These are phyloP conservation scores for Hippophae gyantsensis DNA, from an alignment of 306 rosid species.

Conservation along the genomic window DNA sequence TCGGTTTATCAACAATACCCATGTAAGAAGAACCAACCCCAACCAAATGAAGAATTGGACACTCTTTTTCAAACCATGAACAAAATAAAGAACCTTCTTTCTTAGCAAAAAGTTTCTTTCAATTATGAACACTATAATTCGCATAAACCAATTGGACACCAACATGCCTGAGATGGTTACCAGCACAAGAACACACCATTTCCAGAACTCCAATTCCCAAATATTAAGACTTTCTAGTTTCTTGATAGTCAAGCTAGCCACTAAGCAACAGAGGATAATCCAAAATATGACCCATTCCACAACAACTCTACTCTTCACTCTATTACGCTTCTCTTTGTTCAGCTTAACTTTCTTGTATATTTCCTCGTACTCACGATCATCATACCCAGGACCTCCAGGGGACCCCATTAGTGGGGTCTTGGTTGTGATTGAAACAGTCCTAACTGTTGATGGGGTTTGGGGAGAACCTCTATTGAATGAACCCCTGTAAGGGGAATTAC, in stretches of 20 bases:
- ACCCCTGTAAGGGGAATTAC: constrained; percentile 36
- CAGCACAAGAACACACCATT: constrained; percentile 70
- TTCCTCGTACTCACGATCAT: constrained; percentile 43
- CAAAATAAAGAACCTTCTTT: constrained; percentile 84
- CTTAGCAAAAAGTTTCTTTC: constrained; percentile 69
- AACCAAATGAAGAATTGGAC: constrained; percentile 72
- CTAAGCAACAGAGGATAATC: constrained; percentile 37
- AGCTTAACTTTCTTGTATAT: constrained; percentile 47
- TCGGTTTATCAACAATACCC: constrained; percentile 50
- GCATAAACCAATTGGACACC: constrained; percentile 72
- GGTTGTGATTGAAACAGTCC: constrained; percentile 35
- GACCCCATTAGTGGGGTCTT: constrained; percentile 31
- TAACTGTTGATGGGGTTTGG: constrained; percentile 19
- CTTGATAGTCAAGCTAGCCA: constrained; percentile 44
- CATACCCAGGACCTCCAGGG: constrained; percentile 35
- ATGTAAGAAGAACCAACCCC: constrained; percentile 51
- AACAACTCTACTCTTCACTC: constrained; percentile 31
- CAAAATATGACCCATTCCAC: constrained; percentile 36
- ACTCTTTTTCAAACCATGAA: constrained; percentile 79
- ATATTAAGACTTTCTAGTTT: constrained; percentile 14
- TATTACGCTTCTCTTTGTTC: constrained; percentile 39
- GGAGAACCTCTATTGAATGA: constrained; percentile 46
- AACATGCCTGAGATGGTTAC: constrained; percentile 73
- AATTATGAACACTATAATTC: constrained; percentile 56
- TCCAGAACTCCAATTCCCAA: constrained; percentile 73